Evolutionary conservation across 2,329 filamentous ascomycete genomes (phyloP).

Genomic region (Byssoonygena ceratinophila): DNA sequence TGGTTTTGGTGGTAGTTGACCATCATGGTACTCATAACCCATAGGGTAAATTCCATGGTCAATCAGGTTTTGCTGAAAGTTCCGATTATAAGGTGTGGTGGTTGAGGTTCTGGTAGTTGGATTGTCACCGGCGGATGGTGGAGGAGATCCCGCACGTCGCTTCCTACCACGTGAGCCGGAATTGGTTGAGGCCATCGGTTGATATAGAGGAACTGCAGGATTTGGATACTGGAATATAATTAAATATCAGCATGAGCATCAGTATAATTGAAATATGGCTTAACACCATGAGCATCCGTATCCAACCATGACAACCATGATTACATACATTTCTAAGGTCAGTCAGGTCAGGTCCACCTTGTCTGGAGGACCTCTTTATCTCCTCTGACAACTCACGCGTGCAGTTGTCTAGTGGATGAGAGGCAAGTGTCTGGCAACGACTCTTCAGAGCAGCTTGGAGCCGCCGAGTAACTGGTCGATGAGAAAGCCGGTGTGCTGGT

Average conservation of each 20-base stretch:
- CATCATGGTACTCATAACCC: conserved; percentile 21
- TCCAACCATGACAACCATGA: neutral
- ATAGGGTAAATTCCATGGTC: conserved; percentile 27
- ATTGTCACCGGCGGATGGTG: neutral
- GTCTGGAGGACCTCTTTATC: conserved; percentile 13
- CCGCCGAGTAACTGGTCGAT: conserved; percentile 9
- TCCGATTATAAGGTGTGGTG: conserved; percentile 22
- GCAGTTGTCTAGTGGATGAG: neutral
- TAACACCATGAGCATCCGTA: no score
- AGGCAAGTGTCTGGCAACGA: conserved; percentile 2
- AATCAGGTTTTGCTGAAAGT: conserved; percentile 32
- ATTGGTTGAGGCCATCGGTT: conserved; percentile 5
- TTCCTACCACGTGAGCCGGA: conserved; percentile 4
- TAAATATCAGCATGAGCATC: no score
- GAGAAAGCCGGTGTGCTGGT: neutral
- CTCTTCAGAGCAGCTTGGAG: conserved; percentile 10
- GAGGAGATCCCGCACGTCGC: conserved; percentile 7
- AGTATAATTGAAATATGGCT: no score
- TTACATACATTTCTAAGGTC: conserved; percentile 16
- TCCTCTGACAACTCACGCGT: neutral
- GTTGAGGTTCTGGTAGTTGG: conserved; percentile 7
- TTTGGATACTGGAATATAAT: neutral
- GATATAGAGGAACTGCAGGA: neutral
- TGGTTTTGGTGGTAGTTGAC: conserved; percentile 21
- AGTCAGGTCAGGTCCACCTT: conserved; percentile 13